Conservation (phyloP, 2,329 filamentous ascomycete species). For the Pochonia chlamydosporia region DNA sequence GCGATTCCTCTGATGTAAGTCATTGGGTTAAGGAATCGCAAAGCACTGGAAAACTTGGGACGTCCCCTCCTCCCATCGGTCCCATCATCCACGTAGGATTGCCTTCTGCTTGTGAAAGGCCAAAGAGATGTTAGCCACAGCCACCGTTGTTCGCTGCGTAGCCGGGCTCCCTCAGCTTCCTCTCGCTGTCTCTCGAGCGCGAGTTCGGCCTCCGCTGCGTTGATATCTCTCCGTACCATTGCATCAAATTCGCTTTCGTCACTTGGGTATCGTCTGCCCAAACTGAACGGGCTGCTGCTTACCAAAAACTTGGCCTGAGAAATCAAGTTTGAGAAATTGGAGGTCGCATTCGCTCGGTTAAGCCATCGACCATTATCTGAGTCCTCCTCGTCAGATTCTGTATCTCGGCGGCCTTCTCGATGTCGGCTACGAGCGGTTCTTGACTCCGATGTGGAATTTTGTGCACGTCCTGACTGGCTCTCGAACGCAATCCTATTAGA, state of each 20-base stretch:
- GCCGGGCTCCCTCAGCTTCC: slow-evolving; percentile 4
- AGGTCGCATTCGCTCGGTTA: slow-evolving; percentile 5
- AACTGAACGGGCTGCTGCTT: slow-evolving; percentile 10
- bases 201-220: slow-evolving; percentile 10
- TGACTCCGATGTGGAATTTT: neutral
- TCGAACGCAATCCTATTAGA: neutral
- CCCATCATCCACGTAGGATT: neutral
- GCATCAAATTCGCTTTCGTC: slow-evolving; percentile 17
- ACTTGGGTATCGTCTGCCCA: slow-evolving; percentile 5
- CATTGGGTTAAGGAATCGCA: slow-evolving; percentile 23
- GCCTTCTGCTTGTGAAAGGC: slow-evolving; percentile 2
- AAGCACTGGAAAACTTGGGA: slow-evolving; percentile 13
- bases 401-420: neutral
- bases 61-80: neutral
- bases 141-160: slow-evolving; percentile 15
- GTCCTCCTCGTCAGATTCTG: slow-evolving; percentile 2
- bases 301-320: slow-evolving; percentile 8
- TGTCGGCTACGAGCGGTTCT: too few species aligned
- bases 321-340: slow-evolving; percentile 8
- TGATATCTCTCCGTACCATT: slow-evolving; percentile 17
- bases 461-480: neutral
- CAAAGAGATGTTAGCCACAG: slow-evolving; percentile 14
- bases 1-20: slow-evolving; percentile 22
- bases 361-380: slow-evolving; percentile 10
- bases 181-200: slow-evolving; percentile 5